Percentiles rank a stretch among this genome's conserved stretches.
Conservation (phyloP, 495 filamentous ascomycete species). For the Tuber umbilicatum region DNA sequence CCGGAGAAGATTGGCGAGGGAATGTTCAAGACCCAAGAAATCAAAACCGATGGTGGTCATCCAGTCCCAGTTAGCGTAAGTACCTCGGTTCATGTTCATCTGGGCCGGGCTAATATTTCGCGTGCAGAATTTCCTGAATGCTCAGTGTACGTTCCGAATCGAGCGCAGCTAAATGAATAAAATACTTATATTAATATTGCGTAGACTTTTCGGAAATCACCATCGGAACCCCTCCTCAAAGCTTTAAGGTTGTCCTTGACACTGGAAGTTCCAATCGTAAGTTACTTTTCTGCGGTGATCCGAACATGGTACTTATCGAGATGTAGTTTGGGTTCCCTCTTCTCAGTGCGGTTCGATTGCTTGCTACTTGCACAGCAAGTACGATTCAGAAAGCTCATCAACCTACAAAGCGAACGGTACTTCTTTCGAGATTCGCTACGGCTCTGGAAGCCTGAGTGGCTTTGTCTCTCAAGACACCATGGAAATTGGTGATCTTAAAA, state of each 20-base stretch:
- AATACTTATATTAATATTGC: conserved; percentile 8
- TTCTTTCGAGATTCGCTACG: conserved; percentile 88
- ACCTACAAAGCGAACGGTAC: conserved; percentile 93
- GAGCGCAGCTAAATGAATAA: not conserved
- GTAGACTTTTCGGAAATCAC: conserved; percentile 94
- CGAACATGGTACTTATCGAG: conserved; percentile 15
- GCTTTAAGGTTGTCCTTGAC: conserved; percentile 97
- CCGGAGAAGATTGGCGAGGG: conserved; percentile 61
- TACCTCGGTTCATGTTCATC: conserved; percentile 7
- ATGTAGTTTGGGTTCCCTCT: conserved; percentile 81
- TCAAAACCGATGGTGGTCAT: conserved; percentile 63
- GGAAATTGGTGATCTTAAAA: conserved; percentile 77
- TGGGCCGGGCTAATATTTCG: conserved; percentile 19
- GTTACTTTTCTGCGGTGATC: conserved; percentile 2
- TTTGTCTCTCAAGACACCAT: conserved; percentile 84
- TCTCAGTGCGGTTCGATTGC: conserved; percentile 87
- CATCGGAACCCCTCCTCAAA: conserved; percentile 84
- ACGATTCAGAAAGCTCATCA: conserved; percentile 81
- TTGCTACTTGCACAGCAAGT: conserved; percentile 95
- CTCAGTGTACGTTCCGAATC: conserved; percentile 68
- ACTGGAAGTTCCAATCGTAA: conserved; percentile 89
- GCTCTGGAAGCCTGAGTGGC: conserved; percentile 88
- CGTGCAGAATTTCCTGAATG: conserved; percentile 85
- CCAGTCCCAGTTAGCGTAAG: conserved; percentile 67
- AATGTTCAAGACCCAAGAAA: conserved; percentile 67